Percentiles rank a stretch among this genome's conserved stretches.
phyloP scores from a whole-genome alignment of 495 filamentous ascomycete species.

The Penicillium steckii region DNA sequence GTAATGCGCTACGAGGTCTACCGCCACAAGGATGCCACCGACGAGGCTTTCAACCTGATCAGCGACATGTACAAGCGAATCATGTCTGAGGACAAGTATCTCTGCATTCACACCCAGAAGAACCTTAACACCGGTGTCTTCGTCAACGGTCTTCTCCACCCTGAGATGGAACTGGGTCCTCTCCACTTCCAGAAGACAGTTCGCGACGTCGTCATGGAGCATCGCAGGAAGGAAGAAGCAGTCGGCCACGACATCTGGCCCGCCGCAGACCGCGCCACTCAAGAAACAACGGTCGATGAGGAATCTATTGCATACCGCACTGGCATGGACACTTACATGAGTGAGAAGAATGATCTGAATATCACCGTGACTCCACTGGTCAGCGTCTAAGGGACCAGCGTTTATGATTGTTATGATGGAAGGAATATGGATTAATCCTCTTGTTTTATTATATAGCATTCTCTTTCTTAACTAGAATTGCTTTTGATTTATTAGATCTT shows the following conservation, averaged over 20 bases:
- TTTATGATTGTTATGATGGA: neutral
- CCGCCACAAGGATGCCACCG: slow-evolving; percentile 43
- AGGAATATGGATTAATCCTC: neutral
- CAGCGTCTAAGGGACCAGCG: neutral
- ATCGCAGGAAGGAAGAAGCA: slow-evolving; percentile 33
- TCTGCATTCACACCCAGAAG: slow-evolving; percentile 46
- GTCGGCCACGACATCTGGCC: slow-evolving; percentile 43
- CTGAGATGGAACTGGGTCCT: slow-evolving; percentile 45
- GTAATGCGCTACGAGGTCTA: slow-evolving; percentile 49
- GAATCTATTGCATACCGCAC: slow-evolving; percentile 17
- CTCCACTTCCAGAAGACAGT: slow-evolving; percentile 46
- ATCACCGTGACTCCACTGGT: neutral
- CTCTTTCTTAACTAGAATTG: neutral
- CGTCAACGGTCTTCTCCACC: slow-evolving; percentile 48
- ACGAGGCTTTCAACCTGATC: slow-evolving; percentile 43
- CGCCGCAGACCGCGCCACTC: slow-evolving; percentile 15
- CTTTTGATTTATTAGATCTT: neutral
- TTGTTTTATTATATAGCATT: neutral
- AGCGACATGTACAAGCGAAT: slow-evolving; percentile 46
- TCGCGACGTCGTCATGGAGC: slow-evolving; percentile 37
- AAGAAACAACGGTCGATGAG: slow-evolving; percentile 1
- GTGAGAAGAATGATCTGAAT: neutral
- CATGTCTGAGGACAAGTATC: slow-evolving; percentile 47
- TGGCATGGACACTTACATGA: neutral
- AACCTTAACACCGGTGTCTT: slow-evolving; percentile 49